phyloP scores from a whole-genome alignment of 192 early-diverging fungal species.

The Coemansia sp. region DNA sequence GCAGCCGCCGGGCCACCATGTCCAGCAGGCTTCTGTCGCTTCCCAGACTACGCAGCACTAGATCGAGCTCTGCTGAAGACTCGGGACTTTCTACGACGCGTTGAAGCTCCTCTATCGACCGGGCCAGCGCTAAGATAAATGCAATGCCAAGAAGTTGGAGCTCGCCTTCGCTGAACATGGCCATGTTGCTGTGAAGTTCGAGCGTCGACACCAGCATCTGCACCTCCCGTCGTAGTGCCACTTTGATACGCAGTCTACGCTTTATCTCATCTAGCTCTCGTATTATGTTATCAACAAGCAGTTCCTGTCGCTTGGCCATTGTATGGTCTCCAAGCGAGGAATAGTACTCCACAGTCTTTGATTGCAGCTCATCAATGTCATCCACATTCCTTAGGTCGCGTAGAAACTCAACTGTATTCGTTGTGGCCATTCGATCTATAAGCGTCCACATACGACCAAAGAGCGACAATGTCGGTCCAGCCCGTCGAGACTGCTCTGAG shows the following conservation, averaged over 20 bases:
- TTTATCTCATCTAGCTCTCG: slow-evolving; percentile 24
- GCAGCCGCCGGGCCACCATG: slow-evolving; percentile 33
- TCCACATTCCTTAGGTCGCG: slow-evolving; percentile 11
- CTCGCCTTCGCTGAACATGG: slow-evolving; percentile 30
- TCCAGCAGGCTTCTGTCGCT: slow-evolving; percentile 25
- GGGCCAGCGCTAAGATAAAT: slow-evolving; percentile 33
- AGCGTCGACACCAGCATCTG: slow-evolving; percentile 39
- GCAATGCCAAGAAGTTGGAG: slow-evolving; percentile 28
- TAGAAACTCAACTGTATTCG: slow-evolving; percentile 22
- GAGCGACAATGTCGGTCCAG: slow-evolving; percentile 26
- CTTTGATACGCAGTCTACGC: slow-evolving; percentile 13
- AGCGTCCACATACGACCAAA: slow-evolving; percentile 52
- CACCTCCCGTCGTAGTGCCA: slow-evolving; percentile 19
- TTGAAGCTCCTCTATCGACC: slow-evolving; percentile 9
- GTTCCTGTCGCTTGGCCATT: slow-evolving; percentile 38
- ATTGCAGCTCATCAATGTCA: not conserved
- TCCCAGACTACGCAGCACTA: slow-evolving; percentile 15
- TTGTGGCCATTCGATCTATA: slow-evolving; percentile 34
- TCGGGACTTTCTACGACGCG: slow-evolving; percentile 2
- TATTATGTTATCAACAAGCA: slow-evolving; percentile 15
- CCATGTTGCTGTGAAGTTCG: slow-evolving; percentile 47
- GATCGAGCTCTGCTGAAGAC: slow-evolving; percentile 14
- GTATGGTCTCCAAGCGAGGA: slow-evolving; percentile 29
- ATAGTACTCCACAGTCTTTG: slow-evolving; percentile 17
- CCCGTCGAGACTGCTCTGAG: slow-evolving; percentile 5